Evolutionary conservation across 495 filamentous ascomycete genomes (phyloP), one percentile per base, ranked within the genome.

Genomic region (Penicillium lividum): DNA sequence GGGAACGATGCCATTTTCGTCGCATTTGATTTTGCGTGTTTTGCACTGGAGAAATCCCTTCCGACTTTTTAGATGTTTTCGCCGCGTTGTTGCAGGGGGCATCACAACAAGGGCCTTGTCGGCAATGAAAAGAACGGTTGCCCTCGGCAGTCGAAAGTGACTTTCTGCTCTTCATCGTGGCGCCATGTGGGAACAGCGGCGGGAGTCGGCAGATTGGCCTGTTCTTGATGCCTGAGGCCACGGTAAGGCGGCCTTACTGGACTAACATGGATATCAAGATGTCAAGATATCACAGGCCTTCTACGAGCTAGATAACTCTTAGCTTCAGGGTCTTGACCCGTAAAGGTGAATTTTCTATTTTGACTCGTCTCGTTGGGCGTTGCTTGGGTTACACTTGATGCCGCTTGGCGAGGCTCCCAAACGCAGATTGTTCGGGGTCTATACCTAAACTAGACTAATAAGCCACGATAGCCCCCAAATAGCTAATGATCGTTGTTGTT

Each of bases 351-450:
- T 8, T 36, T 36, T 36, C 33, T 36, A 11, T 40, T 16, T 7
- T 27, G 25, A 28, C 11, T 28, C 7, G 22, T 47, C 11, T 28
- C 2, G 22, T 47, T 5, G 27, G 44, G 18, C 28, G 44, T 47
- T 28, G 43, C 43, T 46, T 46, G 43, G 43, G 43, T 46, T 46
- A 46, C 43, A 46, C 43, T 46, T 46, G 9, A 7, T 27, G 25
- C 3, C 7, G 18, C 43, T 25, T 46, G 25, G 16, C 43, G 18
- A 46, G 43, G 18, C 43, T 46, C 43, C 15, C 7, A 46, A 46
- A 4, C 0, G 18, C 10, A 9, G 8, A 27, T 27, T 22, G 2
- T 28, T 27, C 43, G 9, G 43, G 25, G 16, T 10, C 25, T 46
- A 25, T 22, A 27, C 43, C 43, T 10, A 46, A 46, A 25, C 25